Base-by-base conservation (phyloP, 352 stramenopile species). In the Globisporangium nunn region DNA sequence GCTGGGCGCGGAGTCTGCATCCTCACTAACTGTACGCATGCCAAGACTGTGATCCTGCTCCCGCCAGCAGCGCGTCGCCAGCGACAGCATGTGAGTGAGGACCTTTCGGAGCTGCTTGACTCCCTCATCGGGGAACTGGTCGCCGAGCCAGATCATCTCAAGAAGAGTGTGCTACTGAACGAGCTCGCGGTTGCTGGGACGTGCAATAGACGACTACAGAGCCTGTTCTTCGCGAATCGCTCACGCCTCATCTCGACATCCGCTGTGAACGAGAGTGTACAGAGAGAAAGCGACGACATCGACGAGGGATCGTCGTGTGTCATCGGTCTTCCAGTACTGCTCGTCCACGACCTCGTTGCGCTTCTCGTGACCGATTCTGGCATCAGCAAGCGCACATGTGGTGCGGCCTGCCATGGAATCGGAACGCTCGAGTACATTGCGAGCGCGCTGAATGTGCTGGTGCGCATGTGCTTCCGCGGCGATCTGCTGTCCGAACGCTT, bases 161-260 rank as follows among this genome's bases (percentile, higher is more conserved):
- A 70, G 11, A 73, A 70, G 31, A 59, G 54, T n/a, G 15, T 33
- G 2, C 63, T 88, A 18, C 49, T 88, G 1, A 46, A 74, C 10
- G 78, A 88, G 40, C 73, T 89, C 17, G 71, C 71, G 31, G 56
- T 55, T 3, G 79, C 74, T 7, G 61, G 61, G 3, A 62, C 54
- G 18, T 62, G 67, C 54, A 75, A 67, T 11, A 41, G 56, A 4
- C 43, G 56, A n/a, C 61, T 87, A 10, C 68, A 75, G 56, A 57
- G 63, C 15, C 68, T 85, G 40, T 80, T 83, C 62, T 85, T 89
- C 28, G 62, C 71, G 52, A 65, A 87, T 57, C 68, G 70, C 12
- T 78, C 66, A 41, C 44, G 44, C 2, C 18, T 56, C 50, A 6
- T 56, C 15, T 30, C 23, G 8, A 2, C 7, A 29, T n/a, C 49